Evolutionary conservation across 2,329 filamentous ascomycete genomes (phyloP), one percentile per base, ranked within the genome.

Genomic region (Elsinoe fawcettii): DNA sequence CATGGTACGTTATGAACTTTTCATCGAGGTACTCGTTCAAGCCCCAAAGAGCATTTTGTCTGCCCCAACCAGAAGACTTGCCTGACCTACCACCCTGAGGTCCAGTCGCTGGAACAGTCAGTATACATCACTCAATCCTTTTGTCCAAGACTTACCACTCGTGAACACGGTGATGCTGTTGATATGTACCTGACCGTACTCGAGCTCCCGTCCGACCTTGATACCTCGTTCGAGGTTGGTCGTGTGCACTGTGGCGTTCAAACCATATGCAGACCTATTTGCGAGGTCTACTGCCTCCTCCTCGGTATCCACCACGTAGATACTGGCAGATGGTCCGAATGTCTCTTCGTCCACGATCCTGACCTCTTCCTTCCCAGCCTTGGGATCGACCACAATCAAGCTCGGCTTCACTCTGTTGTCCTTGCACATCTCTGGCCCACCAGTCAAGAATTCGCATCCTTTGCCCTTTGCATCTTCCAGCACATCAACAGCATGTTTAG

Each of bases 231-330:
- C 69, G 27, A 91, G 72, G 66, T 91, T 82, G 60, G 78, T 73
- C 0, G 87, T 90, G 69, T 88, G 93, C 1, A 93, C 79, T 0
- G 87, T 80, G 3, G 82, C 78, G 6, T 77, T 75, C 11, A 93
- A 76, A 2, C 88, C 88, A 66, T 90, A 92, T 43, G 88, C 85
- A 1, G 85, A 88, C 63, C 91, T 85, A 66, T 70, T 66, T 8
- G 65, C 61, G 32, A 69, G 58, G 9, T 63, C 59, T 25, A 68
- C 64, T 1, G 64, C 63, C 23, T 63, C 63, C 16, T 63, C 57
- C 34, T 58, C 62, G 23, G 41, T 60, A 12, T 60, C 62, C 12
- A 57, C 47, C 4, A 57, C 39, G 53, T 60, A 47, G 34, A 59
- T 43, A 23, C 55, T 44, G 14, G 51, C 56, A 16, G 44, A 58